Base-by-base conservation (phyloP, 2,329 filamentous ascomycete species). In the Botryotinia convoluta region DNA sequence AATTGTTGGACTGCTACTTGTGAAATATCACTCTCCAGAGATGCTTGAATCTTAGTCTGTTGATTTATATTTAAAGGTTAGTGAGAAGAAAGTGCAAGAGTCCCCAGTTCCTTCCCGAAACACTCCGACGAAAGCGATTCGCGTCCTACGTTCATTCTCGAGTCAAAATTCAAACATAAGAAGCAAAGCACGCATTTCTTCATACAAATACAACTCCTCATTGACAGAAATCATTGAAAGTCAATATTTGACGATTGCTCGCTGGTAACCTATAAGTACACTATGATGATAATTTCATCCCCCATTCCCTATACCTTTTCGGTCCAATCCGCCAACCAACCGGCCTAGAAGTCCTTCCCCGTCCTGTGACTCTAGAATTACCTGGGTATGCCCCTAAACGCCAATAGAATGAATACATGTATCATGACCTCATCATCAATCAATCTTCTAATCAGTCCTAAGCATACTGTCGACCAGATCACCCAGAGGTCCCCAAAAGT, bases 381-480 rank as follows among this genome's bases (percentile, higher is more conserved):
- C 45, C 29, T 65, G 51, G 44, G 18, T 72, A 72, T 72, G 59
- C 73, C 44, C 74, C n/a, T 57, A 73, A 80, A 80, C 78, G 78
- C 79, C 78, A 60, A 73, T 73, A 74, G 39, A 69, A 75, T 79
- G 72, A 75, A 63, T 64, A 62, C 64, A 68, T 74, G 68, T 65
- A 48, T 54, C 71, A 26, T 73, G 74, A 73, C 74, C 74, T 63
- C 74, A 62, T 73, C 75, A 74, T 75, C 45, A 44, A 54, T 64
- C 54, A 72, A 42, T 72, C 60, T 39, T 37, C 4, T 73, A 80
- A 72, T 98, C 96, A 81, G 94, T 98, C 84, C 91, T 91, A 84
- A 98, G 84, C 95, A 99, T 99, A 82, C 94, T 98, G 82, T 99
- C 96, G 69, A 99, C 96, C 77, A 99, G 85, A 83, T 99, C 96